These are phyloP conservation scores for Yarrowia yakushimensis DNA, from an alignment of 805 yeast genomes.

Conservation along the genomic window DNA sequence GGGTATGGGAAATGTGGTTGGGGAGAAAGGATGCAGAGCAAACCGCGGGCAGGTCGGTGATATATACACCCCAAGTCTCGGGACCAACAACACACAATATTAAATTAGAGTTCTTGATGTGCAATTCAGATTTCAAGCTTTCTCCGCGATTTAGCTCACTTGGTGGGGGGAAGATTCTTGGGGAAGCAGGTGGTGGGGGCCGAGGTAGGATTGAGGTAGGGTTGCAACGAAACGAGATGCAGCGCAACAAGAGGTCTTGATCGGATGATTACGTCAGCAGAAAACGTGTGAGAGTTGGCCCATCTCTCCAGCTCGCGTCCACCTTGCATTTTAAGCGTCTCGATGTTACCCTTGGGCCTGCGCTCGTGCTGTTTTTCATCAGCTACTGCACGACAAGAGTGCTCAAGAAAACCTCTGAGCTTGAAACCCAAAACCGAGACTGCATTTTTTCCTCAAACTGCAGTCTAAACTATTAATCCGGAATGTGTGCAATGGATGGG, in stretches of 20 bases:
- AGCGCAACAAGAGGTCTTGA: neutral
- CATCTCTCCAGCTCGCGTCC: neutral
- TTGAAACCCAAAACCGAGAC: neutral
- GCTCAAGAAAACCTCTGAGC: no score
- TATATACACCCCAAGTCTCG: slow-evolving; percentile 16
- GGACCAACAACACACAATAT: neutral
- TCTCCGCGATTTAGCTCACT: slow-evolving; percentile 23
- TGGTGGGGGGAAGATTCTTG: slow-evolving; percentile 3
- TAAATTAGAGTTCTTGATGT: neutral
- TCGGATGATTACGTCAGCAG: neutral
- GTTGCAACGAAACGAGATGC: no score
- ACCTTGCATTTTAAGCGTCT: no score
- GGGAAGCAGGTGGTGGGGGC: neutral
- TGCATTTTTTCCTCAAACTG: neutral
- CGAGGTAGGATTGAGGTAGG: neutral
- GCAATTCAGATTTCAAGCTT: neutral
- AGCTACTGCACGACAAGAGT: neutral
- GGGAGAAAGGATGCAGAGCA: neutral
- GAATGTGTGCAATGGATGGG: neutral
- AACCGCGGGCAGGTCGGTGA: neutral
- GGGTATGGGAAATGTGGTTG: neutral
- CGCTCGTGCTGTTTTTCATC: neutral
- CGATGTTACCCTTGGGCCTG: no score
- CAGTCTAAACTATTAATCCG: slow-evolving; percentile 16
- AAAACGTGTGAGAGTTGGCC: neutral